phyloP scores from a whole-genome alignment of 257 asterid genomes.

The Lithospermum erythrorhizon region DNA sequence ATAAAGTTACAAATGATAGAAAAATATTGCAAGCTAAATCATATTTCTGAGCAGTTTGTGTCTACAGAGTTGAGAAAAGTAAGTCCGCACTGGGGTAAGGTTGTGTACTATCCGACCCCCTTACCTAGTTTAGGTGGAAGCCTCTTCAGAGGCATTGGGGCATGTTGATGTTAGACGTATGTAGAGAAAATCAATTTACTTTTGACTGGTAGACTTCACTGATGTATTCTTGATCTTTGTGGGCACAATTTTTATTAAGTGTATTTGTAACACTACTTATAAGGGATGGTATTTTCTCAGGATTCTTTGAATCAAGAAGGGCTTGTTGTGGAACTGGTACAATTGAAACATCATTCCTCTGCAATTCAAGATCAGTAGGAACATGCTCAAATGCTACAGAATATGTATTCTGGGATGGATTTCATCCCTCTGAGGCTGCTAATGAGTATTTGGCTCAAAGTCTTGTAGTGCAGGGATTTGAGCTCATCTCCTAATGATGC shows the following conservation, averaged over 20 bases:
- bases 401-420: constrained; percentile 76
- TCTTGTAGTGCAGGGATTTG: constrained; percentile 55
- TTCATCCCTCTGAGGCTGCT: constrained; percentile 67
- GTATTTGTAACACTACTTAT: background rate
- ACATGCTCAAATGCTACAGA: constrained; percentile 72
- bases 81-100: too few relatives aligned
- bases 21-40: too few relatives aligned
- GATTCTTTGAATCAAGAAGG: constrained; percentile 65
- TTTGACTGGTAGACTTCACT: too few relatives aligned
- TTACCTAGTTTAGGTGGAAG: too few relatives aligned
- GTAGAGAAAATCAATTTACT: too few relatives aligned
- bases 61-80: too few relatives aligned
- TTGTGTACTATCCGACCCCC: background rate
- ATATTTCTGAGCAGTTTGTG: too few relatives aligned
- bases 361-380: constrained; percentile 54
- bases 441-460: constrained; percentile 57
- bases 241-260: background rate
- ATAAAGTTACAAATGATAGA: too few relatives aligned
- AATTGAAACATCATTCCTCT: constrained; percentile 50
- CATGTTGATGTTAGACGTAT: too few relatives aligned
- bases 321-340: constrained; percentile 77
- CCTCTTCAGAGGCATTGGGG: too few relatives aligned
- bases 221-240: too few relatives aligned
- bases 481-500: constrained; percentile 44
- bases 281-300: constrained; percentile 17